Evolutionary conservation across 2,329 filamentous ascomycete genomes (phyloP), one percentile per base, ranked within the genome.

Genomic region (Neopestalotiopsis sp.): DNA sequence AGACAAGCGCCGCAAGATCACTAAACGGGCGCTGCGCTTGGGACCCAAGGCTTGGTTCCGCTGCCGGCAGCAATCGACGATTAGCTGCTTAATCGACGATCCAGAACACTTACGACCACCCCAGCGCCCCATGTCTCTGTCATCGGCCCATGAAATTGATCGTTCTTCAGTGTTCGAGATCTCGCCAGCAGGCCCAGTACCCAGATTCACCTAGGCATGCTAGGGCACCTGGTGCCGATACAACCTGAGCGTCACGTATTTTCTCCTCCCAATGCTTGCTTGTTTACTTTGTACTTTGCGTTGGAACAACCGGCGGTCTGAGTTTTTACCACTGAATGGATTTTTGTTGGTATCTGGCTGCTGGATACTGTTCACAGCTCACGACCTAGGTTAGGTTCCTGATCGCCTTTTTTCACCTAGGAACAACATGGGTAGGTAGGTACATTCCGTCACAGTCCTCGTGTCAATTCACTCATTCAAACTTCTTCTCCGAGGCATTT

Each of bases 81-180:
- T 34, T 61, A 38, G 59, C 59, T 61, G 59, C 32, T n/a, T 5
- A 34, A 61, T 61, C 58, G 58, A 61, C 58, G 58, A 61, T 34
- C 14, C 56, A 58, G 20, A 20, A 58, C 56, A 56, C 34, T 38
- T 38, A 9, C 34, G 34, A 10, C 24, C 24, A 28, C 24, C 24
- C 24, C 24, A 28, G 24, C 24, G 10, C 34, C 34, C 34, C 34
- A 38, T 38, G 34, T 38, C 34, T 38, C 34, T 56, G 49, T 24
- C 20, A 58, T 28, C 5, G 56, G 17, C 56, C 20, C 24, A 28
- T 28, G 24, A 28, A 28, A 28, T 28, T 28, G 24, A 32, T 58
- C 56, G 28, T 28, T 32, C 28, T n/a, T 14, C 4, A 58, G 56
- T 58, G 28, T 58, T 49, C 42, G 42, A 49, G 42, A 17, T 7